Evolutionary conservation across 1,284 basidiomycete species (phyloP), one percentile per base, ranked within the genome.

Genomic region (Fomitopsis pinicola): DNA sequence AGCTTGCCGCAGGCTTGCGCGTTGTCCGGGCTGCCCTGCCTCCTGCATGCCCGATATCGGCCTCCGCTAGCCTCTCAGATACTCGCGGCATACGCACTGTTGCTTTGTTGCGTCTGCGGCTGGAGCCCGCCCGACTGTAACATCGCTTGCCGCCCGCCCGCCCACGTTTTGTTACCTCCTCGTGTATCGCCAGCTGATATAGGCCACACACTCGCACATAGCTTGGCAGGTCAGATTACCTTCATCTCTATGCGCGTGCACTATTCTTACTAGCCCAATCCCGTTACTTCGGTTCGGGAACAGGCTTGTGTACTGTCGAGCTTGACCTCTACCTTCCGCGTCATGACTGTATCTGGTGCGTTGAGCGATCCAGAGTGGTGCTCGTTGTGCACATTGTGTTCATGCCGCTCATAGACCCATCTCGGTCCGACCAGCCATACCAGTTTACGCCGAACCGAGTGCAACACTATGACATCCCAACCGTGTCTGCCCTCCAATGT

Each of bases 61-160:
- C 8, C 14, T 40, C 38, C 38, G 38, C 38, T 15, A 3, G 14
- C 12, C 14, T 40, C 38, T 15, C 9, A 40, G 38, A 40, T 40
- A 15, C 38, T 40, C 12, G 22, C 22, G 22, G 22, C 22, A 22
- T 22, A 22, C 22, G 22, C 22, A 22, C 22, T 22, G 22, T 22
- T 22, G 22, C 22, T 22, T 22, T 22, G 22, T 22, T 22, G 22
- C 22, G 1, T 22, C 22, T 22, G 22, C 59, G 59, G 59, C 44
- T n/a, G 42, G 52, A 56, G 8, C 26, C 59, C 59, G 59, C 59
- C 59, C 59, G 59, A 56, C 48, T 50, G 26, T 28, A 30, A 50
- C 5, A 15, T 14, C 28, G 48, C 48, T n/a, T 22, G 48, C 48
- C 28, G 42, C 5, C 6, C 12, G 28, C 4, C 15, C 22, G 48